Percentiles rank a stretch among this genome's conserved stretches.
These are phyloP conservation scores for Phascolomyces articulosus DNA, from an alignment of 371 early-diverging fungal genomes.

Conservation along the genomic window DNA sequence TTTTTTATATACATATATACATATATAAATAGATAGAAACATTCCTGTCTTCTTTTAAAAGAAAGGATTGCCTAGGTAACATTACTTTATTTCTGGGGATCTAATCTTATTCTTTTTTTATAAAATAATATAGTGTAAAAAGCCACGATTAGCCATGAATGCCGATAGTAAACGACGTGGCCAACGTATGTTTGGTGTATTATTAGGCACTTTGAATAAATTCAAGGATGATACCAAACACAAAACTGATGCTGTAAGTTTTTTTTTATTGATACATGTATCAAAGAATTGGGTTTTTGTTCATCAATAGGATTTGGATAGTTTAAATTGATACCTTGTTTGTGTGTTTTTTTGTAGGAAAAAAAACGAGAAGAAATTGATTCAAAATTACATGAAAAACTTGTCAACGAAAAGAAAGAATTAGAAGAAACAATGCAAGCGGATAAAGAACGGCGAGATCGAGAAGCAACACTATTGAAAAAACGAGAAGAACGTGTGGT, in stretches of 20 bases:
- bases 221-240: conserved; percentile 51
- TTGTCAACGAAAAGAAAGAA: conserved; percentile 50
- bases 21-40: no score
- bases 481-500: conserved; percentile 22
- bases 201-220: conserved; percentile 61
- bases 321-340: no score
- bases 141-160: conserved; percentile 13
- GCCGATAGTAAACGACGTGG: conserved; percentile 37
- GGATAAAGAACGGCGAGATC: conserved; percentile 45
- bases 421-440: conserved; percentile 40
- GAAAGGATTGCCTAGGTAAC: no score
- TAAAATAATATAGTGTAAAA: conserved; percentile 8
- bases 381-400: conserved; percentile 49
- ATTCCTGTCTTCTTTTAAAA: no score
- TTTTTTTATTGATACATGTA: background rate
- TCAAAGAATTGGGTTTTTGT: no score
- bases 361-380: conserved; percentile 55
- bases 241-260: conserved; percentile 52
- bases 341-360: conserved; percentile 49
- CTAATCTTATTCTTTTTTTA: background rate
- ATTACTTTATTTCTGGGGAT: no score
- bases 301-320: no score
- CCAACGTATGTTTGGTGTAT: conserved; percentile 58
- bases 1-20: no score
- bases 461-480: conserved; percentile 23